Percentiles rank a stretch among this genome's conserved stretches.
Evolutionary conservation across 108 stramenopile species (phyloP).

Genomic region (Pseudonitzschia multiseries): DNA sequence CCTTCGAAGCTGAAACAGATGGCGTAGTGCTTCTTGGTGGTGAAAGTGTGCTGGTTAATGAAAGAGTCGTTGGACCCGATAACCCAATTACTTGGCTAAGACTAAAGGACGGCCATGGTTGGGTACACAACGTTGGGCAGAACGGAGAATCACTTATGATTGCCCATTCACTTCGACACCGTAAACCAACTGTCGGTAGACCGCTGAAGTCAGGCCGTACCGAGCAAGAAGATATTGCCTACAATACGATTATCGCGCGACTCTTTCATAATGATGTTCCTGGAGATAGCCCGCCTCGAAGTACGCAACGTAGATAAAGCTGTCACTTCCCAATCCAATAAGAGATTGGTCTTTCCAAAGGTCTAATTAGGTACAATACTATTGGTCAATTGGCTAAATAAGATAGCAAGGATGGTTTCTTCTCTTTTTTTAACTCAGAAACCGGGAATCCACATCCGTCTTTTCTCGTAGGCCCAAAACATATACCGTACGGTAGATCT

Average conservation of each 20-base stretch:
- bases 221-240: slow-evolving; percentile 48
- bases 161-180: slow-evolving; percentile 48
- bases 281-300: slow-evolving; percentile 13
- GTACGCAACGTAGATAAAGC: not conserved
- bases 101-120: slow-evolving; percentile 66
- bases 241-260: slow-evolving; percentile 57
- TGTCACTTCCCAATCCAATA: no score
- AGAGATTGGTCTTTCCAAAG: no score
- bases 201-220: slow-evolving; percentile 15
- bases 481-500: no score
- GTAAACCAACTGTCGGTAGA: slow-evolving; percentile 18
- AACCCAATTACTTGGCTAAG: slow-evolving; percentile 65
- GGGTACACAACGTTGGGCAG: slow-evolving; percentile 58
- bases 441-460: no score
- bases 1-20: slow-evolving; percentile 52
- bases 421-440: no score
- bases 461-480: no score
- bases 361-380: no score
- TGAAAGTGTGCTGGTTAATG: slow-evolving; percentile 61
- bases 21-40: slow-evolving; percentile 42
- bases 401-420: no score
- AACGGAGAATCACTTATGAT: slow-evolving; percentile 59
- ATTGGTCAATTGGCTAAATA: no score
- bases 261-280: slow-evolving; percentile 46
- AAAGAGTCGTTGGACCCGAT: slow-evolving; percentile 63